A percentile compares a stretch with the other conserved stretches of the same genome.
phyloP scores from a whole-genome alignment of 306 rosid species.

The Calophaca sinica region DNA sequence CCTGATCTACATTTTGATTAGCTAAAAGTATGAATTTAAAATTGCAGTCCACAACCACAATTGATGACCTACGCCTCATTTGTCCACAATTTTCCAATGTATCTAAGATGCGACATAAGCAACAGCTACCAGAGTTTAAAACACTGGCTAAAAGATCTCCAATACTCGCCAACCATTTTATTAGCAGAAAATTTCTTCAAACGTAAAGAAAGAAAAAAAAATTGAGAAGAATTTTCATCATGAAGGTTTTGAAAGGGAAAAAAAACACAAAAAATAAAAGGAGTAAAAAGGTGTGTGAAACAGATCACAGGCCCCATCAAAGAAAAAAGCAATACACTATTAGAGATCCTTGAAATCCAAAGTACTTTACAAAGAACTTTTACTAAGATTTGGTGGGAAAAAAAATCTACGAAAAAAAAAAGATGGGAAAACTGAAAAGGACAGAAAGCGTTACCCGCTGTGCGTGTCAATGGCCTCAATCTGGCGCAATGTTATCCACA shows the following conservation, averaged over 20 bases:
- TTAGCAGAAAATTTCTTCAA: conserved; percentile 2
- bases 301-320: conserved; percentile 34
- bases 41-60: neutral
- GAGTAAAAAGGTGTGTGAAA: conserved; percentile 2
- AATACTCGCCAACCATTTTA: neutral
- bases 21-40: neutral
- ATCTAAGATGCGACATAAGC: too few species aligned
- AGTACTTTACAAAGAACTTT: conserved; percentile 50
- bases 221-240: neutral
- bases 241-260: neutral
- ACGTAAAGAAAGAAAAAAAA: neutral
- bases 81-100: neutral
- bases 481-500: conserved; percentile 91
- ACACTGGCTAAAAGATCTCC: conserved; percentile 4
- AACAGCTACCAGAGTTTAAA: neutral
- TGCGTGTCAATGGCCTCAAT: conserved; percentile 94
- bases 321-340: conserved; percentile 50
- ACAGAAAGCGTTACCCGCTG: conserved; percentile 66
- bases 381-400: conserved; percentile 17
- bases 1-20: neutral
- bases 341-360: conserved; percentile 59
- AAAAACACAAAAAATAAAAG: neutral
- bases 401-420: too few species aligned
- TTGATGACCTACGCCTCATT: neutral
- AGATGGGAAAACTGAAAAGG: neutral